phyloP scores from a whole-genome alignment of 495 filamentous ascomycete genomes.

The Penicillium daleae region DNA sequence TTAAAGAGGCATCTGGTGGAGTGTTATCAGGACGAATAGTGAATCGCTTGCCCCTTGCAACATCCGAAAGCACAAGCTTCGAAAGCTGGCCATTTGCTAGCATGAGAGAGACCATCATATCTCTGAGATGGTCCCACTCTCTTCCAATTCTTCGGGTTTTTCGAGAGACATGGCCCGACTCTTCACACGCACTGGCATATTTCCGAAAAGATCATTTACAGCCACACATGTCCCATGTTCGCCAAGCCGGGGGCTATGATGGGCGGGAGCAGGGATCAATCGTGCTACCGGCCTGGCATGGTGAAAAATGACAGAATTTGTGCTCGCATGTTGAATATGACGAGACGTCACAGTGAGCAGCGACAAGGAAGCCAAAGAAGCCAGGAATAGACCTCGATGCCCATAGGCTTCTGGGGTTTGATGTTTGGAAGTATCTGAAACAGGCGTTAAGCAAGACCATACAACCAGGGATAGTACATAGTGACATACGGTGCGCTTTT shows the following conservation, averaged over 20 bases:
- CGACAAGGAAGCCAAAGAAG: slow-evolving; percentile 76
- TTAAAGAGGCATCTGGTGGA: not conserved
- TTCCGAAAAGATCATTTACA: slow-evolving; percentile 89
- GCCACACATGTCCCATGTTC: slow-evolving; percentile 77
- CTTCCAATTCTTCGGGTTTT: slow-evolving; percentile 61
- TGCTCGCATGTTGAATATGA: slow-evolving; percentile 61
- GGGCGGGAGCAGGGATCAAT: slow-evolving; percentile 62
- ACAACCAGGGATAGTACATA: not conserved
- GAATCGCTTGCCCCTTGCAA: slow-evolving; percentile 35
- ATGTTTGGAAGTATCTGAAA: slow-evolving; percentile 78
- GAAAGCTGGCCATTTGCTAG: slow-evolving; percentile 54
- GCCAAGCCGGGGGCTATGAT: slow-evolving; percentile 59
- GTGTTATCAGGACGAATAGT: slow-evolving; percentile 29
- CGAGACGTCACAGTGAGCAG: slow-evolving; percentile 80
- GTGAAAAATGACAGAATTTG: slow-evolving; percentile 74
- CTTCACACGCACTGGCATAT: slow-evolving; percentile 96
- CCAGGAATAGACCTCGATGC: slow-evolving; percentile 72
- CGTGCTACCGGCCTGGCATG: slow-evolving; percentile 71
- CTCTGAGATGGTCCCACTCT: slow-evolving; percentile 71
- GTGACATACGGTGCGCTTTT: slow-evolving; percentile 68
- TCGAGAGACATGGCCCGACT: slow-evolving; percentile 60
- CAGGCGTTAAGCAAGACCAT: slow-evolving; percentile 25
- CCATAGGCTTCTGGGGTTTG: slow-evolving; percentile 61
- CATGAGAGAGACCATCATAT: slow-evolving; percentile 61
- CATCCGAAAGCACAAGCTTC: slow-evolving; percentile 42